Conservation (phyloP, 140 eudicot species). For the Ambrosia hybrid region DNA sequence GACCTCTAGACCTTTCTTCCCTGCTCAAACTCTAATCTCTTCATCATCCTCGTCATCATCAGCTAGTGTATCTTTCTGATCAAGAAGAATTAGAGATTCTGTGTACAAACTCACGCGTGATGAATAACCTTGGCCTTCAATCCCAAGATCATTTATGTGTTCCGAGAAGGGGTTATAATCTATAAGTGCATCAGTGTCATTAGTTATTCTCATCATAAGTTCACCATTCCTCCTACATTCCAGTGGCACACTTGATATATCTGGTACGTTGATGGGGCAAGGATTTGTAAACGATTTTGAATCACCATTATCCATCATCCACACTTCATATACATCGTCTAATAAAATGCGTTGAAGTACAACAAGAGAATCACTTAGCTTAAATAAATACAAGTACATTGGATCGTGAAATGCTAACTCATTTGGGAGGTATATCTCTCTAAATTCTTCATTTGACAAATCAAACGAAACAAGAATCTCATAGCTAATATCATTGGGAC, state of each 20-base stretch:
- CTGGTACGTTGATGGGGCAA: background rate
- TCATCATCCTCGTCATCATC: background rate
- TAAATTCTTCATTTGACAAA: background rate
- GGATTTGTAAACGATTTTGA: conserved; percentile 6
- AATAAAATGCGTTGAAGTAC: background rate
- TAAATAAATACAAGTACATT: background rate
- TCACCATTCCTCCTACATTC: conserved; percentile 15
- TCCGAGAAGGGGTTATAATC: background rate
- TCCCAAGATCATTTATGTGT: background rate
- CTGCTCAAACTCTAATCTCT: background rate
- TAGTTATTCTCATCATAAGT: background rate
- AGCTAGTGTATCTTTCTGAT: background rate
- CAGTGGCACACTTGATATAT: background rate
- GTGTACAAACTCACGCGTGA: background rate
- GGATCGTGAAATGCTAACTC: background rate
- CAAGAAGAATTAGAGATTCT: conserved; percentile 6
- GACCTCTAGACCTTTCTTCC: background rate
- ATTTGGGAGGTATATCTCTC: background rate
- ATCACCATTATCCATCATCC: conserved; percentile 13
- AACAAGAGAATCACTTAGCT: conserved; percentile 7
- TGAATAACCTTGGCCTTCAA: background rate
- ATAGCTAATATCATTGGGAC: no score
- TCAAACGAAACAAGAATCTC: no score
- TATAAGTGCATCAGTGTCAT: background rate
- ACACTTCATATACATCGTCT: background rate